Percentiles rank a stretch among this genome's conserved stretches.
phyloP scores from a whole-genome alignment of 2,329 filamentous ascomycete species.

The Penicillium sp. region DNA sequence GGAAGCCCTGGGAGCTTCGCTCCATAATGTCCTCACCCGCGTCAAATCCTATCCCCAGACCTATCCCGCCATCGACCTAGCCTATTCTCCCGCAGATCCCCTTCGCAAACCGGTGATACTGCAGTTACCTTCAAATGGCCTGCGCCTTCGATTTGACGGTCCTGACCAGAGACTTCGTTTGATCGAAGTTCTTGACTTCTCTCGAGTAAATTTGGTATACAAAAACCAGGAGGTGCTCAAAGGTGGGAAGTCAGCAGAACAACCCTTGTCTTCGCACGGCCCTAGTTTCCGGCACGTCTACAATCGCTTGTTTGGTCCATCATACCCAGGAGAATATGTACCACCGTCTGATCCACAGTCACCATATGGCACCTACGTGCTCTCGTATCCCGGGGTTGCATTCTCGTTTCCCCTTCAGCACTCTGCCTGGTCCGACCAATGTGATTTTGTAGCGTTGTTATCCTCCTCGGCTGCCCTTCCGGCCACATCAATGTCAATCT shows the following conservation, averaged over 20 bases:
- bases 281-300: constrained; percentile 88
- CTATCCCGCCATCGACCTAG: constrained; percentile 79
- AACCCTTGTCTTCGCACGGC: constrained; percentile 47
- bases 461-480: constrained; percentile 73
- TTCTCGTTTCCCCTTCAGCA: constrained; percentile 81
- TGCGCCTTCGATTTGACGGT: constrained; percentile 89
- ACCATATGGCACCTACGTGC: constrained; percentile 71
- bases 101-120: constrained; percentile 72
- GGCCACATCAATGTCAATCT: constrained; percentile 85
- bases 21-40: constrained; percentile 83
- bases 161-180: constrained; percentile 86
- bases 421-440: constrained; percentile 67
- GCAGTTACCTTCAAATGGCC: constrained; percentile 75
- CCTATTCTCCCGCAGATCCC: constrained; percentile 73
- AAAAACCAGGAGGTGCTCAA: constrained; percentile 78
- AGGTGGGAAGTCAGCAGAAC: constrained; percentile 33
- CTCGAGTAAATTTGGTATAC: constrained; percentile 78
- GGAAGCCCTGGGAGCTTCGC: constrained; percentile 79
- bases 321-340: constrained; percentile 90
- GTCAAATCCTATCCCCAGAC: constrained; percentile 81
- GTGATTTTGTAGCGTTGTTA: constrained; percentile 81
- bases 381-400: constrained; percentile 92
- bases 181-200: constrained; percentile 88
- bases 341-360: constrained; percentile 53
- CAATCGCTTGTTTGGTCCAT: constrained; percentile 86